Conservation (phyloP, 108 stramenopile genomes). For the Cyclotella sp. region DNA sequence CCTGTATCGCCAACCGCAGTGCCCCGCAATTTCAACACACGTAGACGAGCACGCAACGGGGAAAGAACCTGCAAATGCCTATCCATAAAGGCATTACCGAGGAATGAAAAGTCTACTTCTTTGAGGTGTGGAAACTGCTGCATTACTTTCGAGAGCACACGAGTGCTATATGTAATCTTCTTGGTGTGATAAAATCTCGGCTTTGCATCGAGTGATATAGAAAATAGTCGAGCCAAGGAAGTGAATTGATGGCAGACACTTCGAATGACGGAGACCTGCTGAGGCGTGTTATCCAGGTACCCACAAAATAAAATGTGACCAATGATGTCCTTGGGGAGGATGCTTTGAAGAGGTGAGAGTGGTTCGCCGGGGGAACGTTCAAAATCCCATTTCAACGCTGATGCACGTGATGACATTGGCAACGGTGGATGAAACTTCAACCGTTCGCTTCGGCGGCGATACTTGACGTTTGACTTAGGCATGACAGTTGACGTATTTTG, state of each 20-base stretch:
- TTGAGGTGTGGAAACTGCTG: not conserved
- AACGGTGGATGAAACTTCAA: not conserved
- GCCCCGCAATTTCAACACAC: conserved; percentile 20
- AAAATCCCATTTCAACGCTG: not conserved
- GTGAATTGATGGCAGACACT: conserved; percentile 18
- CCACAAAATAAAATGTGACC: conserved; percentile 28
- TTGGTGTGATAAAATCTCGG: not conserved
- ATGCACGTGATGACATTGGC: not conserved
- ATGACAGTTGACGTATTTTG: not conserved
- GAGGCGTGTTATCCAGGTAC: conserved; percentile 14
- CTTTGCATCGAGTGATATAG: not conserved
- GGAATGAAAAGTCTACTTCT: conserved; percentile 17
- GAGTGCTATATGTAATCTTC: not conserved
- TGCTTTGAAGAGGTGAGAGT: not conserved
- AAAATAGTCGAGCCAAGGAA: conserved; percentile 4
- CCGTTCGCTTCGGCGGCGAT: conserved; percentile 1
- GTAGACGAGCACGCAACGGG: conserved; percentile 3
- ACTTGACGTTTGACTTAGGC: conserved; percentile 1
- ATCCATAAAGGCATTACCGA: conserved; percentile 13
- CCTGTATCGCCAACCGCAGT: conserved; percentile 12
- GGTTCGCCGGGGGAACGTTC: not conserved
- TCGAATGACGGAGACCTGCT: conserved; percentile 1
- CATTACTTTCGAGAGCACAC: conserved; percentile 2
- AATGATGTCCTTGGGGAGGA: conserved; percentile 19
- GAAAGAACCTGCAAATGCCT: conserved; percentile 1